Conservation (phyloP, 805 yeast genomes). For the Candida michaelii region DNA sequence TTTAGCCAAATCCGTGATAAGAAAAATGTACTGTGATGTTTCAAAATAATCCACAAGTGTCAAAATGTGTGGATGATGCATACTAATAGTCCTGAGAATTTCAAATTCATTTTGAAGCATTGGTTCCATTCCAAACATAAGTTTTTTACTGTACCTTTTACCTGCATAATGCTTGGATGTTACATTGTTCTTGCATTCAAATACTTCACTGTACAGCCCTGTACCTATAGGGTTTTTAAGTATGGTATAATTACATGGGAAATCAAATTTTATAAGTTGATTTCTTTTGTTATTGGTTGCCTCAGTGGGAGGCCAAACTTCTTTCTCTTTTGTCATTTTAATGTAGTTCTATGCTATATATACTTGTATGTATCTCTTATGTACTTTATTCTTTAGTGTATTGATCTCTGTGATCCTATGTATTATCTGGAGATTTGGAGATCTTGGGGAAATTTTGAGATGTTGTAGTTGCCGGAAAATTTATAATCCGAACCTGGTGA, state of each 20-base stretch:
- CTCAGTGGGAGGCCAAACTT: conserved; percentile 24
- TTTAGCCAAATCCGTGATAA: conserved; percentile 65
- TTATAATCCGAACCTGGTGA: conserved; percentile 5
- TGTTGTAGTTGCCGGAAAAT: conserved; percentile 8
- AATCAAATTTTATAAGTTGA: conserved; percentile 14
- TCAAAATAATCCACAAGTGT: conserved; percentile 70
- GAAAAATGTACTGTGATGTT: conserved; percentile 52
- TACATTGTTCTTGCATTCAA: conserved; percentile 44
- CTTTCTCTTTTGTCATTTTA: neutral
- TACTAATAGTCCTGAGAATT: conserved; percentile 51
- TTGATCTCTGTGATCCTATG: neutral
- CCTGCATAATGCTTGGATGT: conserved; percentile 52
- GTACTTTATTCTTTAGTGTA: neutral
- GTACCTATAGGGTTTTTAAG: conserved; percentile 35
- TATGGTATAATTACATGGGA: conserved; percentile 34
- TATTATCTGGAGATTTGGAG: neutral
- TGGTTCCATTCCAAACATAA: conserved; percentile 52
- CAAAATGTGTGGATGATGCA: conserved; percentile 53
- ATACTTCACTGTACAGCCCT: conserved; percentile 53
- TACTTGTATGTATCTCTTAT: neutral
- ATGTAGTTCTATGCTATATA: neutral
- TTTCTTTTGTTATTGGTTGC: conserved; percentile 17
- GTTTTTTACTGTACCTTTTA: conserved; percentile 49
- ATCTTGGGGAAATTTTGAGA: conserved; percentile 8
- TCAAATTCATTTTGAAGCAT: conserved; percentile 61